Evolutionary conservation across 1,139 yeast genomes (phyloP).

Genomic region (Yamadazyma buinensis): DNA sequence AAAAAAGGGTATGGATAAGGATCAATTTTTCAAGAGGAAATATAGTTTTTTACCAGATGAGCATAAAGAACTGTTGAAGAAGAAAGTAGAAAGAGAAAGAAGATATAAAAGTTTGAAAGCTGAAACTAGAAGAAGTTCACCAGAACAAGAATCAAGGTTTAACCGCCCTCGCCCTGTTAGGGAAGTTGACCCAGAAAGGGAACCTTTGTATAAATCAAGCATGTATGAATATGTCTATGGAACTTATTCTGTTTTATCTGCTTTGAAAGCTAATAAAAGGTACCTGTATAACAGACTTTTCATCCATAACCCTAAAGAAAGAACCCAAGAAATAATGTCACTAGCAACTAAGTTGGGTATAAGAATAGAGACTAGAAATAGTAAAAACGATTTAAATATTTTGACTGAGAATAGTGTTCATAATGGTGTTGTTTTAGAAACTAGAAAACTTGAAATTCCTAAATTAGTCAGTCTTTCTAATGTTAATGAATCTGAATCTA

Average conservation of each 20-base stretch:
- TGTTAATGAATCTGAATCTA: constrained; percentile 22
- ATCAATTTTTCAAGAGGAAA: constrained; percentile 39
- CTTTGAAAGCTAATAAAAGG: constrained; percentile 56
- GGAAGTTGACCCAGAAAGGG: constrained; percentile 7
- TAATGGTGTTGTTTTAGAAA: constrained; percentile 74
- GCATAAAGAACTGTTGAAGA: constrained; percentile 24
- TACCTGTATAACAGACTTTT: constrained; percentile 48
- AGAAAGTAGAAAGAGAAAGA: constrained; percentile 36
- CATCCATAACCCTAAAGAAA: constrained; percentile 39
- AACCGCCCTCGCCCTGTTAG: no score
- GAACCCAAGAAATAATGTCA: constrained; percentile 32
- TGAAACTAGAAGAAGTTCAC: background rate
- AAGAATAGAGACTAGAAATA: constrained; percentile 36
- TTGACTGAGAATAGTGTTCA: constrained; percentile 72
- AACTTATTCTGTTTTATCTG: constrained; percentile 70
- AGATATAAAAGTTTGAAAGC: constrained; percentile 20
- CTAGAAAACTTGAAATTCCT: constrained; percentile 52
- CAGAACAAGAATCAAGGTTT: no score
- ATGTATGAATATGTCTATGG: constrained; percentile 72
- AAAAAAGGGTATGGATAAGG: constrained; percentile 31
- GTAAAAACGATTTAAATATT: constrained; percentile 56
- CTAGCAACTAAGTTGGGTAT: constrained; percentile 48
- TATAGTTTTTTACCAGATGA: constrained; percentile 29
- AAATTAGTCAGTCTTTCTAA: constrained; percentile 32
- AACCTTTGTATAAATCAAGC: constrained; percentile 30